phyloP scores from a whole-genome alignment of 2,329 filamentous ascomycete species.

The Endoconidiophora laricicola region DNA sequence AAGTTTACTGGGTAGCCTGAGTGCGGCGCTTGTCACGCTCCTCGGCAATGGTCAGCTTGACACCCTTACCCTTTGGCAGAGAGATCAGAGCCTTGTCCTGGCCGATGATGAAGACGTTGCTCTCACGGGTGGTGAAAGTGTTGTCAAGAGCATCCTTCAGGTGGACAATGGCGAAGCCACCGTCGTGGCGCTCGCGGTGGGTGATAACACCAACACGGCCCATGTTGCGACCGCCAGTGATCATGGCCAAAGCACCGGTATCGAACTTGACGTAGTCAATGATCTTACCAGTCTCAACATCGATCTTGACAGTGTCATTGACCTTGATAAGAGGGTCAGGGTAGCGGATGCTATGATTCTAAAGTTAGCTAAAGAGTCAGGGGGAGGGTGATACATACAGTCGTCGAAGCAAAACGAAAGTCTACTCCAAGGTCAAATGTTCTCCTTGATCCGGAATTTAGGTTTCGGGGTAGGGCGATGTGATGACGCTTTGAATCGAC shows the following conservation, averaged over 20 bases:
- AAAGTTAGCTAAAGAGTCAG: conserved; percentile 24
- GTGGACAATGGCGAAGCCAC: conserved; percentile 99
- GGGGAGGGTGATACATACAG: conserved; percentile 30
- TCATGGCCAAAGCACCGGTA: conserved; percentile 95
- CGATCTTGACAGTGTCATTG: conserved; percentile 99
- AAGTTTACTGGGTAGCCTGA: conserved; percentile 32
- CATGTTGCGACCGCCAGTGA: conserved; percentile 99
- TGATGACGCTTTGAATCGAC: conserved; percentile 34
- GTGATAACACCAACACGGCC: conserved; percentile 99
- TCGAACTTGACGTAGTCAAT: conserved; percentile 97
- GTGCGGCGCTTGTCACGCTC: conserved; percentile 96
- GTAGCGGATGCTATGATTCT: conserved; percentile 73
- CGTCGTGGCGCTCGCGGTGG: conserved; percentile 98
- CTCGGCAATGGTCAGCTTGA: conserved; percentile 98
- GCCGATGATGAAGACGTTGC: conserved; percentile 99
- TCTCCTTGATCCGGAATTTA: not conserved
- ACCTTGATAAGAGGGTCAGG: conserved; percentile 97
- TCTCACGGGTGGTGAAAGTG: conserved; percentile 97
- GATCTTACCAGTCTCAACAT: conserved; percentile 94
- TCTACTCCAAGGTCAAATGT: conserved; percentile 15
- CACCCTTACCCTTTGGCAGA: conserved; percentile 99
- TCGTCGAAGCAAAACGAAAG: conserved; percentile 29
- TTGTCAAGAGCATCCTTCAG: conserved; percentile 99
- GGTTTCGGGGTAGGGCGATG: conserved; percentile 4
- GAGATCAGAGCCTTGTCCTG: conserved; percentile 98